A percentile compares a stretch with the other conserved stretches of the same genome.
These are phyloP conservation scores for Lyophyllum atratum DNA, from an alignment of 768 basidiomycete species.

Conservation along the genomic window DNA sequence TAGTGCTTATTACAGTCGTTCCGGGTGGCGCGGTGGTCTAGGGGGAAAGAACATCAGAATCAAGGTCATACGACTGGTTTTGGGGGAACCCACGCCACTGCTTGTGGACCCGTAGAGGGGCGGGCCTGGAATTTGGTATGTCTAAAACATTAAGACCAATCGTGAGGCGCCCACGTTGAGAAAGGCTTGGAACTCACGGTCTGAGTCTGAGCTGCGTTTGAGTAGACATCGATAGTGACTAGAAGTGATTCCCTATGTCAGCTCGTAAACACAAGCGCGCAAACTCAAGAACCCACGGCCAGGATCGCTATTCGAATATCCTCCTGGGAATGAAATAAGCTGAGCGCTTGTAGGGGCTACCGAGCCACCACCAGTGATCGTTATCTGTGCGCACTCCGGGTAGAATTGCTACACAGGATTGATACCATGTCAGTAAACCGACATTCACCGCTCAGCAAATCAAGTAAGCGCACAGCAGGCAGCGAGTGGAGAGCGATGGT, in stretches of 20 bases:
- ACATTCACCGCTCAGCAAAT: neutral
- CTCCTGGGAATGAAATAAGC: constrained; percentile 52
- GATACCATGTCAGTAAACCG: neutral
- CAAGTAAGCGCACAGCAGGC: constrained; percentile 44
- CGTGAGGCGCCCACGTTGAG: too few relatives aligned
- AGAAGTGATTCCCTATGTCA: constrained; percentile 18
- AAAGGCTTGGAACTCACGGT: constrained; percentile 10
- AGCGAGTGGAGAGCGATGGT: constrained; percentile 50
- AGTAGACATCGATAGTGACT: constrained; percentile 45
- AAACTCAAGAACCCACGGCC: constrained; percentile 31
- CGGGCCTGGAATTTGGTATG: constrained; percentile 45
- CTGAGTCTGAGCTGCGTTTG: constrained; percentile 35
- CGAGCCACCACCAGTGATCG: constrained; percentile 42
- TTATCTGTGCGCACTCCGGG: constrained; percentile 55
- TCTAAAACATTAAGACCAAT: constrained; percentile 13
- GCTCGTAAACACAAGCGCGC: constrained; percentile 15
- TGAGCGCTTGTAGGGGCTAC: constrained; percentile 41
- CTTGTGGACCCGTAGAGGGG: constrained; percentile 41
- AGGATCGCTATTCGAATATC: constrained; percentile 43
- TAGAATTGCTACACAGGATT: constrained; percentile 57
- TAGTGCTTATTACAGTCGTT: constrained; percentile 18
- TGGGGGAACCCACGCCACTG: neutral
- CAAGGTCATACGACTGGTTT: neutral
- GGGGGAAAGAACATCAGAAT: neutral
- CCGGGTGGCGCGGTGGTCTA: constrained; percentile 15